Evolutionary conservation across 352 stramenopile genomes (phyloP), one percentile per base, ranked within the genome.

Genomic region (Phytophthora tubulina): DNA sequence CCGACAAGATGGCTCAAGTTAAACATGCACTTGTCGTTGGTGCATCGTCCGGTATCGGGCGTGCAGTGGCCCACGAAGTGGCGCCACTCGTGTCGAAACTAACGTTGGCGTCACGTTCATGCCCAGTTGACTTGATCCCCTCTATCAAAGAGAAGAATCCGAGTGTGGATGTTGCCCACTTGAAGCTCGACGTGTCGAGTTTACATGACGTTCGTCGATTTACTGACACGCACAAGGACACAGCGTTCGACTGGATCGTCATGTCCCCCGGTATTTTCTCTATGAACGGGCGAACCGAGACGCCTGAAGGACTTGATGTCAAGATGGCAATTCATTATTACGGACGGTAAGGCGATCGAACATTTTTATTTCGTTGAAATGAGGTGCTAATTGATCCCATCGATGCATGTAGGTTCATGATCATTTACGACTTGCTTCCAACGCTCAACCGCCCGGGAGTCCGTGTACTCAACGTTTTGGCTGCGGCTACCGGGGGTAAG

Each of bases 161-260:
- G 35, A 39, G 35, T 39, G 35, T 39, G 35, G 3, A 39, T 11
- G 35, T 39, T 39, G 35, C 35, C 35, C 35, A 27, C 35, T 7
- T 39, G 35, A 11, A 39, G 35, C 35, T 39, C 35, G 35, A 66
- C 15, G 32, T 67, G 35, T 39, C 35, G 11, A 39, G 7, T 11
- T 39, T 39, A 11, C 7, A 39, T 6, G 35, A 11, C 3, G 35
- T 39, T 13, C 35, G 35, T 39, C 35, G 35, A 39, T 39, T 39
- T 39, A 71, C 54, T n/a, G 51, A 31, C 15, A 53, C 44, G 27
- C 48, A 66, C 45, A 45, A 51, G 10, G 54, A 63, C 0, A 21
- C 58, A 30, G 30, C 52, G 15, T 63, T 70, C 52, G 59, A 74
- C 59, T 65, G 50, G 49, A 50, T 73, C 57, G 27, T 73, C 9